Evolutionary conservation across 2,329 filamentous ascomycete genomes (phyloP).

Genomic region (Penicillium sp.): DNA sequence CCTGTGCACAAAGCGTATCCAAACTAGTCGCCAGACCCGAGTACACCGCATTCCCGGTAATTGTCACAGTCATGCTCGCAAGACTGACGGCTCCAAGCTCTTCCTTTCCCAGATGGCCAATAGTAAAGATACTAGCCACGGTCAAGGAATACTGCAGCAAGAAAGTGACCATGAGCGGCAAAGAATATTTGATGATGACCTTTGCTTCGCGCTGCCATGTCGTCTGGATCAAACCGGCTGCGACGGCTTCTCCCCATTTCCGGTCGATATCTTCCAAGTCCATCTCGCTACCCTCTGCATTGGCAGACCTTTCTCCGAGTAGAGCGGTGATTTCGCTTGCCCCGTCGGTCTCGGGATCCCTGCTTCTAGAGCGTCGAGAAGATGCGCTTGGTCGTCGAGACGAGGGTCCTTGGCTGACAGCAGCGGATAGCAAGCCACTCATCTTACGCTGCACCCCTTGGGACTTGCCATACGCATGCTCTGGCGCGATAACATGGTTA

Average conservation of each 20-base stretch:
- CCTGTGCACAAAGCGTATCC: conserved; percentile 90
- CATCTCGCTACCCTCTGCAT: conserved; percentile 48
- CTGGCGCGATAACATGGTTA: conserved; percentile 57
- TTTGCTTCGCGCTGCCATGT: conserved; percentile 89
- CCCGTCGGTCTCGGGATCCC: conserved; percentile 4
- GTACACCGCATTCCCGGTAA: conserved; percentile 73
- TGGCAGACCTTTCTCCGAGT: conserved; percentile 30
- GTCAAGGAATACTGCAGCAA: conserved; percentile 79
- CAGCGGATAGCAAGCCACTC: conserved; percentile 23
- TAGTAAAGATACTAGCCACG: conserved; percentile 75
- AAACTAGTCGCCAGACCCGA: conserved; percentile 85
- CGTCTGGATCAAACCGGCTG: conserved; percentile 75
- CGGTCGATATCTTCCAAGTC: conserved; percentile 61
- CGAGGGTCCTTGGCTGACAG: conserved; percentile 7
- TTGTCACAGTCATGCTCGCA: conserved; percentile 75
- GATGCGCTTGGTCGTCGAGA: conserved; percentile 15
- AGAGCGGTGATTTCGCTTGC: conserved; percentile 51
- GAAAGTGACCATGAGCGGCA: conserved; percentile 71
- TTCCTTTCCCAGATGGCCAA: conserved; percentile 70
- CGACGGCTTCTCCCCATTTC: conserved; percentile 83
- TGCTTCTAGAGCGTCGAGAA: conserved; percentile 3
- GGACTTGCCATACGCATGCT: conserved; percentile 36
- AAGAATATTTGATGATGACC: conserved; percentile 70
- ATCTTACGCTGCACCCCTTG: conserved; percentile 27
- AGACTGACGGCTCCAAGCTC: conserved; percentile 66